Base-by-base conservation (phyloP, 768 basidiomycete genomes). In the Coprinopsis sp. region DNA sequence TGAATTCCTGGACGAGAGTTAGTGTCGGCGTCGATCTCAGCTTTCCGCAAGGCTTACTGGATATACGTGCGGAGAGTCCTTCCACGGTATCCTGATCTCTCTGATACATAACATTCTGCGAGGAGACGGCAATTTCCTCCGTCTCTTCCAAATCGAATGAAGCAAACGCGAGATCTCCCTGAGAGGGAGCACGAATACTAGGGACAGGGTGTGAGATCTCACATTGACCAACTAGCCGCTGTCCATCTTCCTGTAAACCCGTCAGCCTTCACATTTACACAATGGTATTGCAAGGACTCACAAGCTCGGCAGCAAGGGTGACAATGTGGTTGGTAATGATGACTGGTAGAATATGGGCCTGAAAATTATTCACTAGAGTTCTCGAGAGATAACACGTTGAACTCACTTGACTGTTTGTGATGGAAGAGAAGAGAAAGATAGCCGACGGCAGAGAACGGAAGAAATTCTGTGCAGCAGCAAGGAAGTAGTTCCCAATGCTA, bases 311-410 rank as follows among this genome's bases (percentile, higher is more conserved):
- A 30, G 92, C 90, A 51, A 98, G 92, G 12, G 93, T 96, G n/a
- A 92, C 91, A 0, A 88, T 92, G 62, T 91, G 90, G 63, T 91
- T 94, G 11, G 94, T 98, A 31, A 94, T 81, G 52, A 98, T 87
- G 3, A 84, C 90, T 0, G 94, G 94, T 2, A 95, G 69, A 47
- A 98, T 94, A 50, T 84, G 78, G 10, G 89, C 84, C 76, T 76
- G 38, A n/a, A n/a, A n/a, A n/a, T n/a, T n/a, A n/a, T n/a, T n/a
- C 47, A 19, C 24, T 37, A 47, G 23, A 37, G 44, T 42, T 27
- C 21, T 27, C 16, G 18, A 23, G 31, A 40, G 27, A 27, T 18
- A 28, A 19, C 4, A 14, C 24, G 16, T 19, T 30, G 21, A 33
- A 28, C 51, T 54, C 50, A 69, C 74, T 63, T 85, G 81, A 47